A percentile compares a stretch with the other conserved stretches of the same genome.
phyloP scores from a whole-genome alignment of 768 basidiomycete species.

The Trametes villosa region DNA sequence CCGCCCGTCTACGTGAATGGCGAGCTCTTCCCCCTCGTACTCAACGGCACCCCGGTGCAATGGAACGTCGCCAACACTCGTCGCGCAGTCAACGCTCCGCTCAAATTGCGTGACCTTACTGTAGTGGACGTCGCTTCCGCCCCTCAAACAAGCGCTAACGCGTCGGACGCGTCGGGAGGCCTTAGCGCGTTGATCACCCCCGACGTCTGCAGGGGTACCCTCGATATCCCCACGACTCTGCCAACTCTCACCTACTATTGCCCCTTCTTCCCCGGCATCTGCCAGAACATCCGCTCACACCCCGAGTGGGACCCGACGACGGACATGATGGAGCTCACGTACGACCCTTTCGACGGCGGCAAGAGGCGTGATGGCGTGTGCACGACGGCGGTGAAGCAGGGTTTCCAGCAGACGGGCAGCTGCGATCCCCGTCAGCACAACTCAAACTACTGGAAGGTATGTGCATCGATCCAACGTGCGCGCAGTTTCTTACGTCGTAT shows the following conservation, averaged over 20 bases:
- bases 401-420: not conserved
- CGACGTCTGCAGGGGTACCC: not conserved
- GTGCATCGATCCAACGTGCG: too few relatives aligned
- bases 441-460: constrained; percentile 8
- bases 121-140: too few relatives aligned
- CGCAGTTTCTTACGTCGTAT: not conserved
- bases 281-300: constrained; percentile 8
- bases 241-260: constrained; percentile 16
- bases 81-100: too few relatives aligned
- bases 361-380: not conserved
- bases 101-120: too few relatives aligned
- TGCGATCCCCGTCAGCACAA: constrained; percentile 9
- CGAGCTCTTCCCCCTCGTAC: too few relatives aligned
- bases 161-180: too few relatives aligned
- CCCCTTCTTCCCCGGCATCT: constrained; percentile 7
- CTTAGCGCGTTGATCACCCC: too few relatives aligned
- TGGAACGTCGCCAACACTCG: too few relatives aligned
- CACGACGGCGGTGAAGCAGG: not conserved
- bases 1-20: too few relatives aligned
- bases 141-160: constrained; percentile 3
- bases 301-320: not conserved
- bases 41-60: too few relatives aligned
- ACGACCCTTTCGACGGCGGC: constrained; percentile 7
- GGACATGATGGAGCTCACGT: constrained; percentile 3
- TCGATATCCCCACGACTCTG: not conserved